Evolutionary conservation across 495 filamentous ascomycete genomes (phyloP), one percentile per base, ranked within the genome.

Genomic region (Xylaria grammica): DNA sequence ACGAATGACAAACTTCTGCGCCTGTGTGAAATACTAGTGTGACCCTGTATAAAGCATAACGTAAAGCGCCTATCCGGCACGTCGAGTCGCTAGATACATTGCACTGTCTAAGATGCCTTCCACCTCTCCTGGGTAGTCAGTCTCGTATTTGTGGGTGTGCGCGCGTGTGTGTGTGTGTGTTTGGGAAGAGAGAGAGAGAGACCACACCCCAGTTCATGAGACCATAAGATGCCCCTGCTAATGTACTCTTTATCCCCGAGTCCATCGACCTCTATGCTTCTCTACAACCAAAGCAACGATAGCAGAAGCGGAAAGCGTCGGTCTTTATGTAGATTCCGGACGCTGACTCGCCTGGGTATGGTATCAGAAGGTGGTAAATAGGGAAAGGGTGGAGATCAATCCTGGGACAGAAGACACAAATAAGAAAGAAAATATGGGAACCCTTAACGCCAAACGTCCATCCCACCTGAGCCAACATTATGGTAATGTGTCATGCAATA

Each of bases 361-460:
- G 29, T 45, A 54, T 63, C 40, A 27, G 51, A 38, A 11, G 51
- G 36, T 27, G 27, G 15, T 9, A 9, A 40, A 46, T 52, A 38
- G 7, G 8, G 19, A 36, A 36, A 27, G 40, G 50, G 54, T 3
- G 32, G 46, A 22, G 11, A 61, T 52, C 45, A 30, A 29, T 44
- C 7, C 19, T 30, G 22, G 13, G 19, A 54, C 60, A 62, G 36
- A 34, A 53, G 22, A 53, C 10, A 49, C 17, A 7, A 55, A n/a
- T n/a, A n/a, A n/a, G n/a, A n/a, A 54, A 46, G 19, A 52, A 40
- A 65, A 48, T 45, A 51, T 51, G 30, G 59, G 60, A 63, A 62
- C 50, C 27, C 65, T 67, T 50, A 72, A 72, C 72, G 72, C 72
- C 72, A 52, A 22, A 53, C 66, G 45, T 68, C 53, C 51, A 34